phyloP scores from a whole-genome alignment of 192 early-diverging fungal species.

The Podila epigama region DNA sequence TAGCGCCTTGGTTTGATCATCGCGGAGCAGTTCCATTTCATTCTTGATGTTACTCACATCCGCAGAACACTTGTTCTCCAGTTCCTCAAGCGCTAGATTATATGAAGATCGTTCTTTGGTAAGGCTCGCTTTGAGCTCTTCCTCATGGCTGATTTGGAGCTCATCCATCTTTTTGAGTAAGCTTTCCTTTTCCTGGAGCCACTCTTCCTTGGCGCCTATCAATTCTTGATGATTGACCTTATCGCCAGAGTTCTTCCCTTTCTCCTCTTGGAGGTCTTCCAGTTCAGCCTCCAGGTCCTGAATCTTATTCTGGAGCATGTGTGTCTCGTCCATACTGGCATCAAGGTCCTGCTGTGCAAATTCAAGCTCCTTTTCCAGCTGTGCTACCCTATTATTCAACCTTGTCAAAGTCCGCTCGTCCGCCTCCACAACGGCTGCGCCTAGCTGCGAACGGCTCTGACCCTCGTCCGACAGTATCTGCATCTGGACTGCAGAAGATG shows the following conservation, averaged over 20 bases:
- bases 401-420: constrained; percentile 37
- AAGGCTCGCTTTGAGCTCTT: constrained; percentile 10
- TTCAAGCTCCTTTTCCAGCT: constrained; percentile 43
- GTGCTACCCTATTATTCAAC: constrained; percentile 34
- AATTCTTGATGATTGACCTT: constrained; percentile 1
- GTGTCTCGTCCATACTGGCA: constrained; percentile 19
- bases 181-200: constrained; percentile 17
- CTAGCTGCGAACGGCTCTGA: constrained; percentile 41
- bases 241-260: not conserved
- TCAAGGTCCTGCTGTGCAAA: constrained; percentile 44
- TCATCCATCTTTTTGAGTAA: constrained; percentile 15
- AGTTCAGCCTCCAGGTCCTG: constrained; percentile 30
- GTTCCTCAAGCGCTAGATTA: constrained; percentile 5
- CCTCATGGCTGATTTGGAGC: constrained; percentile 17
- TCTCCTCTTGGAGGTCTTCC: constrained; percentile 1
- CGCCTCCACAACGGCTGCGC: constrained; percentile 25
- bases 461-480: constrained; percentile 40
- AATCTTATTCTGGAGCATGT: constrained; percentile 26
- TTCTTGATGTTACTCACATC: not conserved
- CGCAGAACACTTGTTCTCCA: constrained; percentile 7
- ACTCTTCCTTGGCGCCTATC: constrained; percentile 5
- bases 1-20: constrained; percentile 5
- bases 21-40: constrained; percentile 6
- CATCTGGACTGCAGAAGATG: constrained; percentile 32
- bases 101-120: not conserved